A percentile compares a stretch with the other conserved stretches of the same genome.
These are phyloP conservation scores for Microdochium bolleyi DNA, from an alignment of 2,329 filamentous ascomycete species.

Conservation along the genomic window DNA sequence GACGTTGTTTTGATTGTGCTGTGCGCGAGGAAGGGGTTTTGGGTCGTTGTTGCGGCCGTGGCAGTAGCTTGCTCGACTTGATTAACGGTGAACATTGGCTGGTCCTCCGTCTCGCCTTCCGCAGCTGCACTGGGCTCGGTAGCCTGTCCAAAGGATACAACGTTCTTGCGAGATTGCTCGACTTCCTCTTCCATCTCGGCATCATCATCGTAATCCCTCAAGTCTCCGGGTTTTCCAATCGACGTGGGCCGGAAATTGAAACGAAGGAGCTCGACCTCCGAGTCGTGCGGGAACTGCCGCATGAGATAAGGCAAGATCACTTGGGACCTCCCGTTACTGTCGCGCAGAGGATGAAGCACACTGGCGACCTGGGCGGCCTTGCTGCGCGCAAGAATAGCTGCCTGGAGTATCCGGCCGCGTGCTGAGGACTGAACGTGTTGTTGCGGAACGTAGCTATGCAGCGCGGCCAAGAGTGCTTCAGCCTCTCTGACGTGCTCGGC, in stretches of 20 bases:
- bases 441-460: conserved; percentile 58
- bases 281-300: conserved; percentile 52
- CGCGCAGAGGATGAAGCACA: conserved; percentile 67
- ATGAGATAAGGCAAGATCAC: conserved; percentile 77
- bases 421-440: conserved; percentile 61
- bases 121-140: conserved; percentile 19
- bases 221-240: conserved; percentile 15
- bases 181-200: conserved; percentile 5
- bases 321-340: conserved; percentile 55
- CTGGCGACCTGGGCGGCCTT: conserved; percentile 72
- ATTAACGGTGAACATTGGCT: conserved; percentile 12
- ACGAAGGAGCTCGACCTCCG: conserved; percentile 63
- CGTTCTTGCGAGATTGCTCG: background rate
- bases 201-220: conserved; percentile 15
- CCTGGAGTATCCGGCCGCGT: conserved; percentile 71
- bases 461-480: conserved; percentile 48
- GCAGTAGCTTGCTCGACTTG: conserved; percentile 6
- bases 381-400: conserved; percentile 63
- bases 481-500: conserved; percentile 48
- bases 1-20: conserved; percentile 1
- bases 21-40: conserved; percentile 12
- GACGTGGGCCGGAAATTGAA: conserved; percentile 43
- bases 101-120: conserved; percentile 13
- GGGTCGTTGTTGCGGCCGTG: background rate
- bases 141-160: background rate